phyloP scores from a whole-genome alignment of 768 basidiomycete genomes.

The Postia placenta region DNA sequence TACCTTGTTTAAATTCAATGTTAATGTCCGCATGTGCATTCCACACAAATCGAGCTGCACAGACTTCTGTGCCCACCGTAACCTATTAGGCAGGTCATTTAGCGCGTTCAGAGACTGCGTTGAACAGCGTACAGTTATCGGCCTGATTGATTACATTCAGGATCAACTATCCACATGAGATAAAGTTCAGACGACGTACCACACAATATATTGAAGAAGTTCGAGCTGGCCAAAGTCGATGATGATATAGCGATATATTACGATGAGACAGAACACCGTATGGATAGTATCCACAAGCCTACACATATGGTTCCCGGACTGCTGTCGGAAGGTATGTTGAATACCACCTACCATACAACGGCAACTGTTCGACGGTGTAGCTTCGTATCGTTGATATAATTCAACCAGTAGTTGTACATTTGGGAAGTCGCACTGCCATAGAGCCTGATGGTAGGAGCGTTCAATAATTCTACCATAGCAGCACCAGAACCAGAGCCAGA shows the following conservation, averaged over 20 bases:
- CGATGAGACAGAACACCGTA: neutral
- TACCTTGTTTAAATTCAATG: neutral
- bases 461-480: neutral
- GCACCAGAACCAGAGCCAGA: neutral
- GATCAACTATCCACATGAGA: neutral
- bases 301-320: no score
- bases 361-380: neutral
- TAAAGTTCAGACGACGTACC: neutral
- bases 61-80: no score
- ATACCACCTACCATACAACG: neutral
- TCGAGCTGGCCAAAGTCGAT: neutral
- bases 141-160: neutral
- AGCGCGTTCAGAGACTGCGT: neutral
- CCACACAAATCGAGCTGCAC: no score
- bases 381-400: neutral
- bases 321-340: neutral
- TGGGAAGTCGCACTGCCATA: neutral
- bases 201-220: neutral
- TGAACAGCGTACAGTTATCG: neutral
- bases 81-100: no score
- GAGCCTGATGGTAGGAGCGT: neutral
- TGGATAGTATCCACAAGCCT: neutral
- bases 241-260: neutral
- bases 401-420: neutral
- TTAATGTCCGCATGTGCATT: no score